Percentiles rank a stretch among this genome's conserved stretches.
phyloP scores from a whole-genome alignment of 768 basidiomycete species.

The Antrodiella citrinella region DNA sequence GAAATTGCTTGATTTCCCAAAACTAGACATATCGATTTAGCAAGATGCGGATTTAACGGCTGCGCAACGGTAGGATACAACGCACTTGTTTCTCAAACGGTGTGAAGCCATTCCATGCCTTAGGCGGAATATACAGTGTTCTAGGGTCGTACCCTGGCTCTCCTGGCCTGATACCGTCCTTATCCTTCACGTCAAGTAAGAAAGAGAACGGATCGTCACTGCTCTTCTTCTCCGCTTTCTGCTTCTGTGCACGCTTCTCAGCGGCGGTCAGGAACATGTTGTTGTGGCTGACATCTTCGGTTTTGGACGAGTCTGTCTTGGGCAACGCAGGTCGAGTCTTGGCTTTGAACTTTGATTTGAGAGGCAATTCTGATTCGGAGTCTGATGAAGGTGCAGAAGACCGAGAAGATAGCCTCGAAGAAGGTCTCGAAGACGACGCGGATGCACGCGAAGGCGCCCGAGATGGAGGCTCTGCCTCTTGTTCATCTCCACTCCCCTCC shows the following conservation, averaged over 20 bases:
- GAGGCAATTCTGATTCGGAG: constrained; percentile 26
- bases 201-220: constrained; percentile 73
- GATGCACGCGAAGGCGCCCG: constrained; percentile 32
- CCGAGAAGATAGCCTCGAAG: constrained; percentile 25
- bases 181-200: constrained; percentile 66
- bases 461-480: constrained; percentile 38
- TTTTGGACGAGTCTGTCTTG: constrained; percentile 23
- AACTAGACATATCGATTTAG: no score
- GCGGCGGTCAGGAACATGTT: constrained; percentile 73
- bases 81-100: constrained; percentile 86
- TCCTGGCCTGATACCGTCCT: constrained; percentile 70
- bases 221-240: constrained; percentile 78
- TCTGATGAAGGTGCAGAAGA: constrained; percentile 31
- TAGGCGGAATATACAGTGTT: constrained; percentile 72
- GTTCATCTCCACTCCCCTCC: constrained; percentile 40
- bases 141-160: constrained; percentile 86
- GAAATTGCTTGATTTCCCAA: constrained; percentile 89
- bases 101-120: constrained; percentile 76
- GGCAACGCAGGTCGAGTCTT: constrained; percentile 25
- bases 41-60: no score
- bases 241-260: constrained; percentile 64
- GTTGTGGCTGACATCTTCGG: constrained; percentile 14
- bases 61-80: neutral
- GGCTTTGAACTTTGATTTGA: constrained; percentile 27
- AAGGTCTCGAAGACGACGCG: constrained; percentile 23